phyloP scores from a whole-genome alignment of 2,329 filamentous ascomycete species.

The Tolypocladium nubicola region DNA sequence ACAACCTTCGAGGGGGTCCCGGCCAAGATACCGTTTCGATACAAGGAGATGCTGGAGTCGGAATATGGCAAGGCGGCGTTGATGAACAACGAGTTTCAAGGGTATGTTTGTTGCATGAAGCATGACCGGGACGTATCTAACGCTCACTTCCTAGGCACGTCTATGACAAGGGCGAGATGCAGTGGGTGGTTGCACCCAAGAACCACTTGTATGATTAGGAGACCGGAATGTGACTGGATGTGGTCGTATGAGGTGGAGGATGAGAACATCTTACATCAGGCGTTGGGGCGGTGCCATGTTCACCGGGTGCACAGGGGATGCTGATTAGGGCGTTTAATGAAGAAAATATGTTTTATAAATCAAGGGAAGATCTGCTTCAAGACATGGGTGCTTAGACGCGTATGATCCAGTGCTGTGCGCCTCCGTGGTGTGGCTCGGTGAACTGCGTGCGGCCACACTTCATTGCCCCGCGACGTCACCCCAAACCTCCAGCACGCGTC shows the following conservation, averaged over 20 bases:
- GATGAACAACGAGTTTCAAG: conserved; percentile 37
- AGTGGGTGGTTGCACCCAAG: conserved; percentile 14
- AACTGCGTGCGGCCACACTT: neutral
- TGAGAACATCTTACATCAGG: neutral
- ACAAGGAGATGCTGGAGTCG: conserved; percentile 44
- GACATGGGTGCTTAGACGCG: too few species aligned
- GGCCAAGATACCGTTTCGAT: conserved; percentile 55
- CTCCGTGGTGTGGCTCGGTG: neutral
- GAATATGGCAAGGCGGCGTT: conserved; percentile 47
- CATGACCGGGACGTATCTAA: conserved; percentile 5
- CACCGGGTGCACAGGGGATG: neutral
- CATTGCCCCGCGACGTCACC: conserved; percentile 2
- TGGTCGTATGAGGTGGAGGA: neutral
- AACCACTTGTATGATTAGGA: neutral
- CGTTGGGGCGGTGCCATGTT: neutral
- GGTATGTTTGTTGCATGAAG: conserved; percentile 25
- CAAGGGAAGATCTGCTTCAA: too few species aligned
- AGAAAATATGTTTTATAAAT: too few species aligned
- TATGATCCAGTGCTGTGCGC: too few species aligned
- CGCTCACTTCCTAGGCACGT: conserved; percentile 20
- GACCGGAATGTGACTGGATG: too few species aligned
- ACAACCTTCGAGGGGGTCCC: conserved; percentile 57
- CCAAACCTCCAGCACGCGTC: conserved; percentile 1
- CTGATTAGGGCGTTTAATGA: neutral
- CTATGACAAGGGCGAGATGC: conserved; percentile 27